phyloP scores from a whole-genome alignment of 2,329 filamentous ascomycete genomes.

The Pseudogymnoascus sp. region DNA sequence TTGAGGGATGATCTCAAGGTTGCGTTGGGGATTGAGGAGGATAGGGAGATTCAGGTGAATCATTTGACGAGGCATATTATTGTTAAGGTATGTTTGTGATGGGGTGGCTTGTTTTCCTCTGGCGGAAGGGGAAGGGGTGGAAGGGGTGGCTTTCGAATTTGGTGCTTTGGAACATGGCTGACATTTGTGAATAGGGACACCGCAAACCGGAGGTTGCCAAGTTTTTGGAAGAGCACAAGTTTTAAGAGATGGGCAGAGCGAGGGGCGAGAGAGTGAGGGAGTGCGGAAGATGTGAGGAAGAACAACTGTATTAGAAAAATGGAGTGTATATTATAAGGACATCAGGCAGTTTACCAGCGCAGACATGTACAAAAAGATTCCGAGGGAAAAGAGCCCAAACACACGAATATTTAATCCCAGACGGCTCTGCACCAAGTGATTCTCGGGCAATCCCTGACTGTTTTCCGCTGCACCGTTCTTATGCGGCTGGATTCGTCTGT shows the following conservation, averaged over 20 bases:
- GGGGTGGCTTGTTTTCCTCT: background rate
- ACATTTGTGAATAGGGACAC: conserved; percentile 34
- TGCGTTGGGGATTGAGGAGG: conserved; percentile 45
- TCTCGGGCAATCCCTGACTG: no score
- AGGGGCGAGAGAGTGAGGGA: background rate
- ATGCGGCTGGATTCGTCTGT: no score
- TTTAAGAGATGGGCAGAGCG: conserved; percentile 18
- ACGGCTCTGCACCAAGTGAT: no score
- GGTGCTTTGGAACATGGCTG: conserved; percentile 1
- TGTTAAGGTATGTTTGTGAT: conserved; percentile 51
- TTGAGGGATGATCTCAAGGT: conserved; percentile 56
- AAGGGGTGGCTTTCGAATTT: background rate
- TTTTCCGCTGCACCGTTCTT: no score
- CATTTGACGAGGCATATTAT: conserved; percentile 62
- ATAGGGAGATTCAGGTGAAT: conserved; percentile 40
- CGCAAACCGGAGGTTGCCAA: conserved; percentile 39
- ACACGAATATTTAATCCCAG: no score
- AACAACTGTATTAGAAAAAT: background rate
- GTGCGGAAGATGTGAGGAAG: background rate
- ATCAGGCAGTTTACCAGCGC: background rate
- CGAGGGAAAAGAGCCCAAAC: no score
- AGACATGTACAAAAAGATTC: background rate
- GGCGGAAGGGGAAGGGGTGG: background rate
- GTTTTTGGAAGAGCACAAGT: conserved; percentile 36
- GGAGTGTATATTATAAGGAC: background rate